A percentile compares a stretch with the other conserved stretches of the same genome.
Evolutionary conservation across 805 yeast species (phyloP).

Genomic region (Ogataea methylovora): DNA sequence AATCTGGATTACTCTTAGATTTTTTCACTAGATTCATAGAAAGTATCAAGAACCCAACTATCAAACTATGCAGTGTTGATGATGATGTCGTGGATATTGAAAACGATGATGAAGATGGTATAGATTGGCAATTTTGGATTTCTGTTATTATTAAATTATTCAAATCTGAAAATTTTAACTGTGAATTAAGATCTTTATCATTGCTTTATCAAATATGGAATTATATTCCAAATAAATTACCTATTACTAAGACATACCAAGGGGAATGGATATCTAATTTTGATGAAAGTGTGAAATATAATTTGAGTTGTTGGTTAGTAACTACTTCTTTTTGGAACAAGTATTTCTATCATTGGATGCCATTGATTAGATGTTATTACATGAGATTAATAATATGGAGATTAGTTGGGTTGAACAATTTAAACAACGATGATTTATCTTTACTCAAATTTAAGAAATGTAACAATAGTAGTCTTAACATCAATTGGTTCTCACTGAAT

Average conservation of each 20-base stretch:
- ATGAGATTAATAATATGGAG: conserved; percentile 65
- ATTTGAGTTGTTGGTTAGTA: conserved; percentile 48
- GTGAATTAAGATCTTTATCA: conserved; percentile 56
- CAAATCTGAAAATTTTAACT: conserved; percentile 52
- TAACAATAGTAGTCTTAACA: too few relatives aligned
- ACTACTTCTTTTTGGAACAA: conserved; percentile 42
- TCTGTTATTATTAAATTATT: conserved; percentile 51
- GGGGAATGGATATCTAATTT: conserved; percentile 32
- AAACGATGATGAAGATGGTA: conserved; percentile 3
- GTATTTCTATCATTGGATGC: conserved; percentile 73
- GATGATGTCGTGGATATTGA: conserved; percentile 1
- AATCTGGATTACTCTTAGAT: conserved; percentile 16
- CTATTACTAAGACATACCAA: conserved; percentile 1
- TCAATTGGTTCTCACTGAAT: too few relatives aligned
- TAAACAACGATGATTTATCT: too few relatives aligned
- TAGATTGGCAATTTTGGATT: conserved; percentile 79
- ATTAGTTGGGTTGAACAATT: conserved; percentile 26
- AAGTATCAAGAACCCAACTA: conserved; percentile 6
- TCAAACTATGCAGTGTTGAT: conserved; percentile 2
- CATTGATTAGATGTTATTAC: conserved; percentile 65
- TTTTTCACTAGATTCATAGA: conserved; percentile 16
- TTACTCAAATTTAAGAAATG: too few relatives aligned
- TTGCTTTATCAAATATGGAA: conserved; percentile 73
- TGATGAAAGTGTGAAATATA: conserved; percentile 37
- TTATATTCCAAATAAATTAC: conserved; percentile 37